phyloP scores from a whole-genome alignment of 306 rosid genomes.

The Benincasa hispida region DNA sequence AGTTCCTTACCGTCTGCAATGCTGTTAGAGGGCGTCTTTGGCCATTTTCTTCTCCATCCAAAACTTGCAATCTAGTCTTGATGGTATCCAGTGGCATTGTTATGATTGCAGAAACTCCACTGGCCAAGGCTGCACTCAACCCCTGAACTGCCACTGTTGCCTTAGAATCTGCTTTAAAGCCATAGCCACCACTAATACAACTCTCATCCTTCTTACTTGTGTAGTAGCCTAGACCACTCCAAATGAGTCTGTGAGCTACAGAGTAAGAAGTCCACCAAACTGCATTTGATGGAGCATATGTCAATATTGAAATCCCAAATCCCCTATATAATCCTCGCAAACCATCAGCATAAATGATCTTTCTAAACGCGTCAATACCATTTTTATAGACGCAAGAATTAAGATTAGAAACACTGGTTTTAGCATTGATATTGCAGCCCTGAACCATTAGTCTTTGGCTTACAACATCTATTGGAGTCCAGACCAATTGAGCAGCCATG shows the following conservation, averaged over 20 bases:
- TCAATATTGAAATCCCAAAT: constrained; percentile 73
- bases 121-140: constrained; percentile 75
- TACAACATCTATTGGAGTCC: constrained; percentile 95
- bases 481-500: constrained; percentile 85
- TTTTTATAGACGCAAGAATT: constrained; percentile 43
- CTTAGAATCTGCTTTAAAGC: constrained; percentile 45
- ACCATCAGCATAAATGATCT: constrained; percentile 66
- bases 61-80: constrained; percentile 86
- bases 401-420: constrained; percentile 25
- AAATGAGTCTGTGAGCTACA: constrained; percentile 56
- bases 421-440: constrained; percentile 22
- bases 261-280: constrained; percentile 99
- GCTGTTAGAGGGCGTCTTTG: constrained; percentile 50
- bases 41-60: constrained; percentile 81
- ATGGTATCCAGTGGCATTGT: constrained; percentile 88
- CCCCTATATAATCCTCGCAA: constrained; percentile 78
- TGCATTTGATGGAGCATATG: constrained; percentile 93
- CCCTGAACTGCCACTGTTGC: constrained; percentile 64
- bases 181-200: constrained; percentile 13
- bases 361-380: constrained; percentile 75
- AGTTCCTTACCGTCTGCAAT: constrained; percentile 45
- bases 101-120: constrained; percentile 79
- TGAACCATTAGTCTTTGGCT: constrained; percentile 94
- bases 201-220: constrained; percentile 31
- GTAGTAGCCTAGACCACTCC: constrained; percentile 53